Conservation (phyloP, 1,284 basidiomycete species). For the Ceratobasidium sp. region DNA sequence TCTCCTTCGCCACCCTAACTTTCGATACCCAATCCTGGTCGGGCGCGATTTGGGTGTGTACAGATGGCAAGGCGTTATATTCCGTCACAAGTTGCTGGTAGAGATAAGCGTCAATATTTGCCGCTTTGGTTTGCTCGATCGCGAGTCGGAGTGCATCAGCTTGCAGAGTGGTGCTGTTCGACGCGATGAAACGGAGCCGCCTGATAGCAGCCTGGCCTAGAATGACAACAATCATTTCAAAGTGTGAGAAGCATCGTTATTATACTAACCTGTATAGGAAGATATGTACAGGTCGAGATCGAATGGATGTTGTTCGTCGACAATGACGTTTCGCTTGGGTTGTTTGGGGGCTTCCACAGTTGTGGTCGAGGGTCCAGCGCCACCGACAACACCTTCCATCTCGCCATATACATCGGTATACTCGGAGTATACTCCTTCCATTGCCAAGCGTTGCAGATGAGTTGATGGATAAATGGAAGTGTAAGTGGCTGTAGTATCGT, state of each 20-base stretch:
- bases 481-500: neutral
- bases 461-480: neutral
- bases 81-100: slow-evolving; percentile 62
- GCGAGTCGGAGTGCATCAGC: slow-evolving; percentile 70
- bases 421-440: slow-evolving; percentile 34
- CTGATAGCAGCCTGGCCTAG: slow-evolving; percentile 72
- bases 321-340: slow-evolving; percentile 44
- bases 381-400: slow-evolving; percentile 30
- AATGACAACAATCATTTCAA: neutral
- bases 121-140: slow-evolving; percentile 65
- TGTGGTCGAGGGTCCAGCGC: slow-evolving; percentile 7
- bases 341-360: slow-evolving; percentile 22
- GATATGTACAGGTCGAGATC: slow-evolving; percentile 75
- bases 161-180: slow-evolving; percentile 67
- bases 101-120: slow-evolving; percentile 59
- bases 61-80: slow-evolving; percentile 59
- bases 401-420: slow-evolving; percentile 30
- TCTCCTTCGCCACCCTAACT: slow-evolving; percentile 62
- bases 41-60: slow-evolving; percentile 56
- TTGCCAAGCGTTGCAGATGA: neutral
- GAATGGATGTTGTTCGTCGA: slow-evolving; percentile 79
- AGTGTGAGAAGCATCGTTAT: neutral
- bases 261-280: slow-evolving; percentile 62
- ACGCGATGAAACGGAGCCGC: slow-evolving; percentile 69
- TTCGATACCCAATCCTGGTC: slow-evolving; percentile 72